A percentile compares a stretch with the other conserved stretches of the same genome.
phyloP scores from a whole-genome alignment of 139 green algal species.

The Mesotaenium endlicherianum region DNA sequence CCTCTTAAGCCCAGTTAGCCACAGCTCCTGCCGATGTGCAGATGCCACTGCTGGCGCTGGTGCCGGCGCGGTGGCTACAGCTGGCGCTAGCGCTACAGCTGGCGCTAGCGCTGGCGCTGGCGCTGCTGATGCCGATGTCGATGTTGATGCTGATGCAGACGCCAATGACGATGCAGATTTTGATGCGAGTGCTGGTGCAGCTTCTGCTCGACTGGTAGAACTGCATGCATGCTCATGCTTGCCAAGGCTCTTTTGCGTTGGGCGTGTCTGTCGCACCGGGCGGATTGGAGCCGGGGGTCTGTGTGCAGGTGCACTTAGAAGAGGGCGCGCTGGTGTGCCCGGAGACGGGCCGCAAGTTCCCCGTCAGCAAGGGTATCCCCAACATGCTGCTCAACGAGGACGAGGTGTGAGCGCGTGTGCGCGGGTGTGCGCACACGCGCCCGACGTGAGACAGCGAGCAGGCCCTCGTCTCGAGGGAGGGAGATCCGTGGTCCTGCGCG shows the following conservation, averaged over 20 bases:
- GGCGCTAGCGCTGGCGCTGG: too few species aligned
- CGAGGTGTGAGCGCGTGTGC: slow-evolving; percentile 52
- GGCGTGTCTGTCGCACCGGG: too few species aligned
- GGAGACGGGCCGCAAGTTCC: slow-evolving; percentile 52
- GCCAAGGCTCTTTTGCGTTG: too few species aligned
- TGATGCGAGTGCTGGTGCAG: neutral
- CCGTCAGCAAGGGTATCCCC: slow-evolving; percentile 53
- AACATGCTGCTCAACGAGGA: slow-evolving; percentile 59
- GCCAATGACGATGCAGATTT: neutral
- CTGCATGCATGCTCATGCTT: neutral
- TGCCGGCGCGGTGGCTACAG: too few species aligned
- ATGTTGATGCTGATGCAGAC: neutral
- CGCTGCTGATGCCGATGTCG: too few species aligned
- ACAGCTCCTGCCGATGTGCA: neutral
- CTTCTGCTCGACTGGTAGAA: neutral
- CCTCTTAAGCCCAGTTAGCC: neutral
- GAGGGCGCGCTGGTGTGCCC: slow-evolving; percentile 52
- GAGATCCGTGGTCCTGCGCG: too few species aligned
- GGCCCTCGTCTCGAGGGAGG: too few species aligned
- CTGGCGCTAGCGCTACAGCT: too few species aligned
- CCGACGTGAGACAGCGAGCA: too few species aligned
- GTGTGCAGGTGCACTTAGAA: slow-evolving; percentile 52
- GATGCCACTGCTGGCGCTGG: too few species aligned
- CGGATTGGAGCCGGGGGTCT: too few species aligned
- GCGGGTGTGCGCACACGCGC: too few species aligned